Evolutionary conservation across 2,329 filamentous ascomycete genomes (phyloP).

Genomic region (Aspergillus sp.): DNA sequence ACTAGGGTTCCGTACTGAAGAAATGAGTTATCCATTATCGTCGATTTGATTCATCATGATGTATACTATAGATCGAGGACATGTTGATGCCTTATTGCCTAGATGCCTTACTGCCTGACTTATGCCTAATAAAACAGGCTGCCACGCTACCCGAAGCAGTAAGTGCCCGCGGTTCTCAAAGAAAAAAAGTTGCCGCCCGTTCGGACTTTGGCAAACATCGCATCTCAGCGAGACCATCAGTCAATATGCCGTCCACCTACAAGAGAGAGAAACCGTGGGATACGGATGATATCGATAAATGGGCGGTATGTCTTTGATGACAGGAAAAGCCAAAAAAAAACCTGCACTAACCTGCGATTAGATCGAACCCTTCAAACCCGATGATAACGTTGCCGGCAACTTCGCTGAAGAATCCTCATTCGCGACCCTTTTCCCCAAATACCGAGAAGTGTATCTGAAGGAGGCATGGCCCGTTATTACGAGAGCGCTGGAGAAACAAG

Average conservation of each 20-base stretch:
- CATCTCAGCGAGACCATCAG: neutral
- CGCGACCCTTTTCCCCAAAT: slow-evolving; percentile 81
- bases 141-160: neutral
- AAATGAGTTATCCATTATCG: too few relatives aligned
- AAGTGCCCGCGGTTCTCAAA: neutral
- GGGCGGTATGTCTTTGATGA: slow-evolving; percentile 61
- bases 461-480: slow-evolving; percentile 93
- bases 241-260: slow-evolving; percentile 79
- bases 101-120: neutral
- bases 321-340: neutral
- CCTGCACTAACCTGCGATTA: slow-evolving; percentile 30
- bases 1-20: too few relatives aligned
- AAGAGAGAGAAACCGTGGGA: slow-evolving; percentile 93
- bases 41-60: too few relatives aligned
- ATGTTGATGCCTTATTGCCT: neutral
- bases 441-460: slow-evolving; percentile 89
- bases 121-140: neutral
- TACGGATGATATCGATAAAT: slow-evolving; percentile 95
- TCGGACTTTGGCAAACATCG: neutral
- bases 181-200: neutral
- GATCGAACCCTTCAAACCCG: slow-evolving; percentile 79
- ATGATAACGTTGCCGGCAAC: slow-evolving; percentile 80
- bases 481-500: slow-evolving; percentile 77
- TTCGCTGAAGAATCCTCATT: slow-evolving; percentile 95
- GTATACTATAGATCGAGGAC: too few relatives aligned